Evolutionary conservation across 1,139 yeast species (phyloP), one percentile per base, ranked within the genome.

Genomic region (Candida neerlandica): DNA sequence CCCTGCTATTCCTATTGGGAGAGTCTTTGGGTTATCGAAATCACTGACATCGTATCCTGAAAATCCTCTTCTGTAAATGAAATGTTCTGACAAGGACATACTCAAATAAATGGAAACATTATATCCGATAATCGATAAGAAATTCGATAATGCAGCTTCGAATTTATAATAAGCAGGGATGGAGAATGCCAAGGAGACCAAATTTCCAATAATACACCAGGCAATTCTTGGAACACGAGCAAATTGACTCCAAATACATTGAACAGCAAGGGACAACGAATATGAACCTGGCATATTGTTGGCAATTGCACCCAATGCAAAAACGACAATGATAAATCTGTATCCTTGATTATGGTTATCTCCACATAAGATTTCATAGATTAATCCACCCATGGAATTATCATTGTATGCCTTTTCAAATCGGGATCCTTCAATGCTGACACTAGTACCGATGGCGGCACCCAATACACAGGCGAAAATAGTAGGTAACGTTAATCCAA

Each of bases 131-230:
- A 68, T 66, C 18, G 67, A 63, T 55, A 67, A 56, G 52, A 68
- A 68, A 51, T 67, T 65, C 9, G 63, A 55, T 68, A 68, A 66
- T 18, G 69, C 58, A 10, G 54, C 60, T 23, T 55, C 62, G 50
- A 68, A 68, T 15, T 59, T 61, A 51, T 68, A 67, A 52, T 66
- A 67, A 3, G 71, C 72, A 5, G 72, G 71, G 40, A 68, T 68
- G 15, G 68, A 58, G 40, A 68, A 59, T 3, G 61, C 72, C 42
- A 68, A 57, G 1, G 71, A 61, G 5, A 65, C 58, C 45, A 62
- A 59, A 47, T 66, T 66, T 2, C 71, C 71, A 23, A 61, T 42
- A 10, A 66, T 43, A 54, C 70, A 67, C 71, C 72, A 68, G 12
- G 62, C 62, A 43, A 66, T 55, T 50, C 73, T 57, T 15, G 73